These are phyloP conservation scores for Blumeriella jaapii DNA, from an alignment of 2,329 filamentous ascomycete genomes.

Conservation along the genomic window DNA sequence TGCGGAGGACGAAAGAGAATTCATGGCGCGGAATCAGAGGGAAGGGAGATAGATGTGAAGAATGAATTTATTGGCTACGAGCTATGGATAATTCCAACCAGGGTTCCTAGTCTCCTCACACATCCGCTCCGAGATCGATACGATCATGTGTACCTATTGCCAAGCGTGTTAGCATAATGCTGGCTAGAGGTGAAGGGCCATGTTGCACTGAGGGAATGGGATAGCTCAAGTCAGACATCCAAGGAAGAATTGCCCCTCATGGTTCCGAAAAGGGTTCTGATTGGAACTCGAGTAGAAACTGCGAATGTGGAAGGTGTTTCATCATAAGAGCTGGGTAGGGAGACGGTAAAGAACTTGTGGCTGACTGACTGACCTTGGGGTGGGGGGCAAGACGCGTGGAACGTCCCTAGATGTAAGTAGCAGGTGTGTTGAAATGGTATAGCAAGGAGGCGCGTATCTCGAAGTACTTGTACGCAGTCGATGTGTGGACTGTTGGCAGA, in stretches of 20 bases:
- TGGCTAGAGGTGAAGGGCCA: not conserved
- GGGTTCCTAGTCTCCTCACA: too few species aligned
- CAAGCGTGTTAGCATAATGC: conserved; percentile 1
- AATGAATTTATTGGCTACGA: too few species aligned
- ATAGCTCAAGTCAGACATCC: conserved; percentile 53
- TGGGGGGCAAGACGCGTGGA: not conserved
- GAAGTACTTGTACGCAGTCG: too few species aligned
- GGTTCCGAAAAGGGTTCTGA: conserved; percentile 52
- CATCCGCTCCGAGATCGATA: too few species aligned
- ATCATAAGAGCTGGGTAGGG: conserved; percentile 41
- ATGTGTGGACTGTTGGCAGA: too few species aligned
- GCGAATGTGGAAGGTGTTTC: conserved; percentile 71
- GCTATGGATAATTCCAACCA: too few species aligned
- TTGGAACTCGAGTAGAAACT: conserved; percentile 73
- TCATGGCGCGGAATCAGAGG: too few species aligned
- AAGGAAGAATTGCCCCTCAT: conserved; percentile 63
- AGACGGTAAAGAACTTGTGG: too few species aligned
- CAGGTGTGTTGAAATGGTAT: not conserved
- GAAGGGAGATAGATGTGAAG: too few species aligned
- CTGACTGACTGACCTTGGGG: conserved; percentile 14
- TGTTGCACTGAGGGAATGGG: not conserved
- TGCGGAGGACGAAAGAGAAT: too few species aligned
- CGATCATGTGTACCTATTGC: too few species aligned
- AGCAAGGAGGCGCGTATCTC: not conserved
- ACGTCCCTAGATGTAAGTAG: conserved; percentile 4